A percentile compares a stretch with the other conserved stretches of the same genome.
Evolutionary conservation across 1,284 basidiomycete species (phyloP).

Genomic region (Heliocybe sulcata): DNA sequence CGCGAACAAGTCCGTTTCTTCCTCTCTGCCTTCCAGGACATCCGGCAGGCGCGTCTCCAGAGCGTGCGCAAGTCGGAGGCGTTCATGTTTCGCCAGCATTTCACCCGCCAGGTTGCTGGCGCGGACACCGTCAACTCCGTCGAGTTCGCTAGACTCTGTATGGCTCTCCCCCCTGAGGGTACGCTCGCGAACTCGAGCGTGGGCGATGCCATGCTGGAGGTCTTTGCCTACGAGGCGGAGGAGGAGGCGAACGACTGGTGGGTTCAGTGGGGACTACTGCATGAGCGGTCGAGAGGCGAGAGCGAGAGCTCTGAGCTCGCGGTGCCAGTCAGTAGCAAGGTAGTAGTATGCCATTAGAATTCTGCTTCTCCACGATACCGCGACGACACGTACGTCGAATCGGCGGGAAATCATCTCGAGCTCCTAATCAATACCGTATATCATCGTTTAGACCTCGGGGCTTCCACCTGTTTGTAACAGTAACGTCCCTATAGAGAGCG

Average conservation of each 20-base stretch:
- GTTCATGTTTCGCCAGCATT: neutral
- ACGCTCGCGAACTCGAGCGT: neutral
- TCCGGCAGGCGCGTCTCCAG: slow-evolving; percentile 13
- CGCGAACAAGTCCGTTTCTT: slow-evolving; percentile 14
- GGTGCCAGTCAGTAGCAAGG: no score
- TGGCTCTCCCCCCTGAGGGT: neutral
- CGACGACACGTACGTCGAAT: no score
- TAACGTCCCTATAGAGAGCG: no score
- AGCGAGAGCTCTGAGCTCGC: neutral
- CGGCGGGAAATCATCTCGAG: no score
- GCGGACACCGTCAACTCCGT: neutral
- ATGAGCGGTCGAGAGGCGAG: neutral
- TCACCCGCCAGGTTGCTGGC: neutral
- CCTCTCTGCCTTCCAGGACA: slow-evolving; percentile 18
- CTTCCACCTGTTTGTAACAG: no score
- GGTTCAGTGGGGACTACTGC: slow-evolving; percentile 12
- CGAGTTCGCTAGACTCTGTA: neutral
- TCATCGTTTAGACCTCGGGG: no score
- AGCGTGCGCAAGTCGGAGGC: neutral
- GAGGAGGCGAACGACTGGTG: slow-evolving; percentile 13
- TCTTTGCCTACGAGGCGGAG: slow-evolving; percentile 11
- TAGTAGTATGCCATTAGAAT: no score
- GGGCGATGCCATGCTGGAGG: slow-evolving; percentile 8
- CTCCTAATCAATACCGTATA: no score
- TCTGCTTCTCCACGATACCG: no score